Base-by-base conservation (phyloP, 2,329 filamentous ascomycete genomes). In the Arthrobotrys iridis region DNA sequence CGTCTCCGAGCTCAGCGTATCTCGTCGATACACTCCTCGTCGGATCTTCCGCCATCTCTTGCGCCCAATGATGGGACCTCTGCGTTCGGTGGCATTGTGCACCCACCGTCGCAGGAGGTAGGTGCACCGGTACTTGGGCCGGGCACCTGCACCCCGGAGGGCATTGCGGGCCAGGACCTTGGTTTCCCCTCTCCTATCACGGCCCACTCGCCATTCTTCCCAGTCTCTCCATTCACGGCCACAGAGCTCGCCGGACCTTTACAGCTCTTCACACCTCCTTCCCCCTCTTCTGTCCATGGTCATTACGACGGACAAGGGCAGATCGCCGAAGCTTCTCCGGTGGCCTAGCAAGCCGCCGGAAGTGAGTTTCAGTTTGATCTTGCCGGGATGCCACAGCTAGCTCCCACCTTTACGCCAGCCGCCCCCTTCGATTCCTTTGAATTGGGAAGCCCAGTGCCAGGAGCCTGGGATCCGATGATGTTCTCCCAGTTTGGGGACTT, bases 1-100 rank as follows among this genome's bases (percentile, higher is more conserved):
- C 41, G 41, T 4, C 50, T 55, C 7, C 48, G 45, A 18, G 59
- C 59, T 11, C 68, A 55, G 15, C 55, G 65, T 40, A 70, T 70
- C 22, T 70, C 55, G 40, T 37, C 28, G 5, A 5, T 22, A 1
- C 22, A 20, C 11, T 13, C 35, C 11, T n/a, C 35, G 4, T n/a
- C 46, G 7, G 28, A n/a, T 11, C 50, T 18, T 8, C 37, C 50
- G 8, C 28, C 1, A 3, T 4, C 10, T 55, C 1, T 55, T 22
- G 8, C 30, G 50, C 50, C 50, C 50, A 55, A 24, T 55, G 30
- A 55, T 37, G 50, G 50, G 18, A 37, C 50, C 24, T 28, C 50
- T 55, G 30, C 28, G 2, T 15, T 18, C 15, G 46, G 46, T 52
- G 46, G 46, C 46, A 52, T 52, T 52, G 46, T 52, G 46, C 46